These are phyloP conservation scores for Cucurbita argyrosperma DNA, from an alignment of 306 rosid genomes.

Conservation along the genomic window DNA sequence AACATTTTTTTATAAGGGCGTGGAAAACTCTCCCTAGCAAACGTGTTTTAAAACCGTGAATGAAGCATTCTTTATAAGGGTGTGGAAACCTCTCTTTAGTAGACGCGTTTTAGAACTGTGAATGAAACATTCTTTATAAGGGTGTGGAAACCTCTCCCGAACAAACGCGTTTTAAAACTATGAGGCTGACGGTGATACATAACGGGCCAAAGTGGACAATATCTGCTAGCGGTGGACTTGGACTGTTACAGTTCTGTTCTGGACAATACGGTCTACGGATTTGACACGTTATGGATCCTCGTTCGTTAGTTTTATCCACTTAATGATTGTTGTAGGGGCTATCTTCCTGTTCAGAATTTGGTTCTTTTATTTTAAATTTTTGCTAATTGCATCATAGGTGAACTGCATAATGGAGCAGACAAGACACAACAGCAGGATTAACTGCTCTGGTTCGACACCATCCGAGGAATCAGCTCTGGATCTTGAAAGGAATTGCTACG, in stretches of 20 bases:
- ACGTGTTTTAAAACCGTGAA: too few relatives aligned
- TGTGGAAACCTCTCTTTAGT: too few relatives aligned
- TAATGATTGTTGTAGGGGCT: background rate
- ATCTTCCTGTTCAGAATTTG: background rate
- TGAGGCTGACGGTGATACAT: too few relatives aligned
- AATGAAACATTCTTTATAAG: too few relatives aligned
- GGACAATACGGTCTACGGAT: background rate
- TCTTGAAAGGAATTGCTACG: constrained; percentile 79
- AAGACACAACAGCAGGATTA: constrained; percentile 48
- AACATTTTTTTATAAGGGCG: too few relatives aligned
- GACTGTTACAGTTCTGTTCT: background rate
- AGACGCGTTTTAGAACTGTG: too few relatives aligned
- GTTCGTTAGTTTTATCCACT: background rate
- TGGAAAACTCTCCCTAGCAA: too few relatives aligned
- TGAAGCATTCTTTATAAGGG: too few relatives aligned
- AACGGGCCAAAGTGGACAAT: too few relatives aligned
- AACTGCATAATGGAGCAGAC: constrained; percentile 45
- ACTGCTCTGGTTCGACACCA: constrained; percentile 71
- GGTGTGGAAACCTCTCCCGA: too few relatives aligned
- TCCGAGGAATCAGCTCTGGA: constrained; percentile 94
- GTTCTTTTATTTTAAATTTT: background rate
- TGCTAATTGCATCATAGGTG: constrained; percentile 14
- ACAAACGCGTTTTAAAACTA: too few relatives aligned
- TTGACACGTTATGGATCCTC: background rate
- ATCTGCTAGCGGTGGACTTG: too few relatives aligned